Base-by-base conservation (phyloP, 2,329 filamentous ascomycete species). In the Davidsoniella australis region DNA sequence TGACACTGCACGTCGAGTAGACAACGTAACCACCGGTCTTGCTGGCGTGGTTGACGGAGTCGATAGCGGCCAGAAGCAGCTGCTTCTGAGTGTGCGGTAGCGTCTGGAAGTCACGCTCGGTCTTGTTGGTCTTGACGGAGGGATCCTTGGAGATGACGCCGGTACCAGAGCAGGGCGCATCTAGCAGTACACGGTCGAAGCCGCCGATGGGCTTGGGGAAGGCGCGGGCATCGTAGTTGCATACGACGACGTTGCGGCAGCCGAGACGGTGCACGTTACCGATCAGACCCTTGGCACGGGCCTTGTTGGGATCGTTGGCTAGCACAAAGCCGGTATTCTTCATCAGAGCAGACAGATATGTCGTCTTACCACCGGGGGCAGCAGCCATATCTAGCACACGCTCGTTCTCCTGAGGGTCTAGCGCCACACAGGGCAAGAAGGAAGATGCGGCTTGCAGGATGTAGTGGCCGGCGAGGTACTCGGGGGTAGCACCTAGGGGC, bases 61-160 rank as follows among this genome's bases (percentile, higher is more conserved):
- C 91, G 55, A 98, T 94, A 45, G 91, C 91, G 6, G 87, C 78
- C 24, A 98, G 76, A 10, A 98, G 70, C 50, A 98, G 74, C 66
- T 96, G 88, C 65, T 95, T 95, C 66, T 98, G 91, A 53, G 86
- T 76, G 65, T 98, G 91, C 0, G 91, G 88, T 47, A 98, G 76
- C 60, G 82, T 78, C 64, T 95, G 76, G 69, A 98, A 98, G 64
- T 98, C 91, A 56, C 81, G 82, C 62, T 94, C 86, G 9, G 85
- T 93, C 72, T 96, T 96, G 71, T 95, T 96, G 20, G 89, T 96
- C 74, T 98, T 98, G 57, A 98, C 87, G 56, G 82, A 86, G 29
- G 89, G 78, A 65, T 98, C 91, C 69, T 98, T 98, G 55, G 87
- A 83, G 56, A 98, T 98, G 60, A 98, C 91, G 59, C 91, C 91